Percentiles rank a stretch among this genome's conserved stretches.
These are phyloP conservation scores for Dendrobium chrysotoxum DNA, from an alignment of 106 monocot species.

Conservation along the genomic window DNA sequence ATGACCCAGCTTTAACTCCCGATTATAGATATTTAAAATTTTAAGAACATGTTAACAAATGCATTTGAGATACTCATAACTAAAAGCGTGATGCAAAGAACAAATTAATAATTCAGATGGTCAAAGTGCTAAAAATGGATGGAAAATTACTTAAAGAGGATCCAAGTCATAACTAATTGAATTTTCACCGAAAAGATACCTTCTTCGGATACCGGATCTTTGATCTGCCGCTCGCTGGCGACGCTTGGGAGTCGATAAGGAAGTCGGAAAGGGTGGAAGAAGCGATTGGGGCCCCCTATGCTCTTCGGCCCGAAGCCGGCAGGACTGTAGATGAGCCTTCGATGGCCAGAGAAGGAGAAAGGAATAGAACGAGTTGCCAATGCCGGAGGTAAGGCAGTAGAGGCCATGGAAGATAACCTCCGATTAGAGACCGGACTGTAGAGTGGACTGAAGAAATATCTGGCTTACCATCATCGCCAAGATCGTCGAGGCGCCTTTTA, in stretches of 20 bases:
- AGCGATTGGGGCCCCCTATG: constrained; percentile 9
- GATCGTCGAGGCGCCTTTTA: not conserved
- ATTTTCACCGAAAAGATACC: constrained; percentile 5
- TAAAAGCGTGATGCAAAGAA: not conserved
- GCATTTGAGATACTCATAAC: not conserved
- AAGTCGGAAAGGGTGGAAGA: constrained; percentile 8
- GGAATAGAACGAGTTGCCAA: not conserved
- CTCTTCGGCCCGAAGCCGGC: constrained; percentile 2
- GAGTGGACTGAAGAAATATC: not conserved
- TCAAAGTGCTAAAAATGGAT: not conserved
- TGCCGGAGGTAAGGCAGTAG: not conserved
- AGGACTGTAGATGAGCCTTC: constrained; percentile 7
- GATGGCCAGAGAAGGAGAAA: not conserved
- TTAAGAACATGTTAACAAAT: not conserved
- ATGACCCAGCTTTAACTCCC: not conserved
- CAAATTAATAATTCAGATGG: not conserved
- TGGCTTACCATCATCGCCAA: not conserved
- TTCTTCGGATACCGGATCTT: constrained; percentile 13
- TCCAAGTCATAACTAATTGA: not conserved
- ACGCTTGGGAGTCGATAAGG: not conserved
- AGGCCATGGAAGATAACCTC: not conserved
- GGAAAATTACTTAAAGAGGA: not conserved
- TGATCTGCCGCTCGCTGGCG: constrained; percentile 13
- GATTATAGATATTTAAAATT: not conserved
- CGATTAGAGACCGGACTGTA: not conserved